phyloP scores from a whole-genome alignment of 805 yeast genomes.

The Ogataea glucozyma region DNA sequence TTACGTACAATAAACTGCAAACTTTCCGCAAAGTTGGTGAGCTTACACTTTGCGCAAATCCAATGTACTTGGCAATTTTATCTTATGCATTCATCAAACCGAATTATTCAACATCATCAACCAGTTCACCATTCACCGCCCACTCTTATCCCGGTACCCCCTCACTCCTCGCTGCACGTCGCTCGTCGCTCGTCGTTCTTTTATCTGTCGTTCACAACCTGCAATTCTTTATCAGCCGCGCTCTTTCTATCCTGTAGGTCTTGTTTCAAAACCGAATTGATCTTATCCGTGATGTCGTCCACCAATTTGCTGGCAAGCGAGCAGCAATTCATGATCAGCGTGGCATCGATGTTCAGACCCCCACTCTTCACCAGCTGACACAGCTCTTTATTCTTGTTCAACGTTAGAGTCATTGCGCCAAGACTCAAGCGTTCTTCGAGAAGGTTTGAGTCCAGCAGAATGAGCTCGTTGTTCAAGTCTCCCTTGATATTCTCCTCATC shows the following conservation, averaged over 20 bases:
- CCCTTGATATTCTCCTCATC: slow-evolving; percentile 73
- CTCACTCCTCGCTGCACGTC: too few species aligned
- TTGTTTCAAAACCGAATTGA: slow-evolving; percentile 52
- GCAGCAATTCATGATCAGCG: slow-evolving; percentile 65
- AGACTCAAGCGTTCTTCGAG: slow-evolving; percentile 76
- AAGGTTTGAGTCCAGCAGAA: slow-evolving; percentile 71
- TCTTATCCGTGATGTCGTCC: slow-evolving; percentile 61
- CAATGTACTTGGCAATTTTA: too few species aligned
- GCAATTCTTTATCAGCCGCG: slow-evolving; percentile 29
- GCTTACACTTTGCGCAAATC: too few species aligned
- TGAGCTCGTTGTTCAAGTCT: slow-evolving; percentile 56
- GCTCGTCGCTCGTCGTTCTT: slow-evolving; percentile 1
- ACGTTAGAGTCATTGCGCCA: slow-evolving; percentile 80
- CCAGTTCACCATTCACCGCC: too few species aligned
- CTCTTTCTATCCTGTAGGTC: slow-evolving; percentile 43
- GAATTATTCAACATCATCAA: too few species aligned
- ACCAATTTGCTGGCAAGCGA: slow-evolving; percentile 66
- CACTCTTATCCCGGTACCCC: too few species aligned
- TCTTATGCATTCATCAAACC: too few species aligned
- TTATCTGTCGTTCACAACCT: slow-evolving; percentile 35
- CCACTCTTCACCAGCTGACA: slow-evolving; percentile 92
- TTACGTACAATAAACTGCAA: too few species aligned
- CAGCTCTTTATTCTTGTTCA: slow-evolving; percentile 86
- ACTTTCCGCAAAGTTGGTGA: too few species aligned
- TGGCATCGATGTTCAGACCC: slow-evolving; percentile 79